Base-by-base conservation (phyloP, 2,329 filamentous ascomycete genomes). In the Cytospora piceicola region DNA sequence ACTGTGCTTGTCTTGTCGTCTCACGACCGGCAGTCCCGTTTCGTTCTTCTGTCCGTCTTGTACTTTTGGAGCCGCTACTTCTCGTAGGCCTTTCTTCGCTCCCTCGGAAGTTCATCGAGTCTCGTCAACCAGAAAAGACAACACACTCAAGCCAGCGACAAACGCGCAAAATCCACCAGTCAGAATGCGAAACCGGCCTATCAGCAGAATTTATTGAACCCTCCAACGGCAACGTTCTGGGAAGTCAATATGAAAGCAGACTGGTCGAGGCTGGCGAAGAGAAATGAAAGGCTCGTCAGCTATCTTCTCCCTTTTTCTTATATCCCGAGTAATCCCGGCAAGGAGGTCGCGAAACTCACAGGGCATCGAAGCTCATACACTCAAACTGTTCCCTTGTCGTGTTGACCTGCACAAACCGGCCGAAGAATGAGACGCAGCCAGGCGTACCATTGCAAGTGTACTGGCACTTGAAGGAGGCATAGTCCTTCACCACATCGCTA, bases 391-490 rank as follows among this genome's bases (percentile, higher is more conserved):
- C 67, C 27, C 46, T 46, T 14, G 60, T 34, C 7, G 65, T 65
- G 36, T 65, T 52, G 29, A 68, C 67, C 34, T 67, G 12, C 36
- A 67, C 69, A 56, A 71, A 73, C 63, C 69, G 73, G 20, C 70
- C 70, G 67, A 75, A 73, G 67, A 70, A 75, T 3, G 71, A 69
- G 17, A 64, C 67, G 58, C 73, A 75, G 6, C 64, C 64, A 14
- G 46, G 63, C 5, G 67, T 70, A 1, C 64, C 69, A 30, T 75
- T 74, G 67, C 73, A 75, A 14, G 65, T 67, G 39, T 68, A 75
- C 70, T 75, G 73, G 65, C 73, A 75, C 67, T 74, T 74, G 69
- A 71, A 75, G 0, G 71, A 69, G 42, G 68, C 72, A 55, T 72
- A 74, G 14, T 68, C 70, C 11, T 70, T 71, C 30, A 42, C 61